Evolutionary conservation across 2,329 filamentous ascomycete genomes (phyloP), one percentile per base, ranked within the genome.

Genomic region (Colletotrichum tanaceti): DNA sequence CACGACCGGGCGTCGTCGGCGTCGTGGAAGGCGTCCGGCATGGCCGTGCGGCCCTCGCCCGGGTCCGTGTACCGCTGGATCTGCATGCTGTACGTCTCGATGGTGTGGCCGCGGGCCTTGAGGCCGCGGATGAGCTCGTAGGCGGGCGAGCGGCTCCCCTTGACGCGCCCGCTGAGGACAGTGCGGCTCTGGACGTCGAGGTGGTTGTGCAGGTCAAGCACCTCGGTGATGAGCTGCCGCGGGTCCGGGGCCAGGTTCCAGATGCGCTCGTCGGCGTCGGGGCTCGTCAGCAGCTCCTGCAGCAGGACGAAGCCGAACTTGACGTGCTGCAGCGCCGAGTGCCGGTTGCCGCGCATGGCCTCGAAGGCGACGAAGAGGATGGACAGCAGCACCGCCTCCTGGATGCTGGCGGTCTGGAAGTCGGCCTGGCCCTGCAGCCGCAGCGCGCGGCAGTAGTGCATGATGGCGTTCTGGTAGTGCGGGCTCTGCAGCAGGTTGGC

Each of bases 361-460:
- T 82, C 80, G 41, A 82, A 82, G 63, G 80, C 81, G 46, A 82
- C 79, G 47, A 82, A 82, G 0, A 82, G 68, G 4, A 82, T 72
- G 0, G 80, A 82, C 1, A 80, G 76, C 7, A 82, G 65, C 60
- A 82, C 71, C 0, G 80, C 80, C 1, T 80, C 81, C 13, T 79
- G 74, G 5, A 82, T 68, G 2, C 78, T 77, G n/a, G 79, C 78
- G 6, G 73, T 76, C 1, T 75, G 78, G 1, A 80, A 78, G 41
- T 71, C 75, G 1, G 79, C 79, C 44, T 77, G 76, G 10, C 79
- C 74, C 44, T 82, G 80, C 10, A 81, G 70, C 3, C 79, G 79
- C n/a, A 82, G 72, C 7, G 80, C 80, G 59, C 81, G 76, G 66
- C 80, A 82, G 43, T 82, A 82, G 65, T 80, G 80, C 16, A 76